Evolutionary conservation across 768 basidiomycete genomes (phyloP), one percentile per base, ranked within the genome.

Genomic region (Mycena indigotica): DNA sequence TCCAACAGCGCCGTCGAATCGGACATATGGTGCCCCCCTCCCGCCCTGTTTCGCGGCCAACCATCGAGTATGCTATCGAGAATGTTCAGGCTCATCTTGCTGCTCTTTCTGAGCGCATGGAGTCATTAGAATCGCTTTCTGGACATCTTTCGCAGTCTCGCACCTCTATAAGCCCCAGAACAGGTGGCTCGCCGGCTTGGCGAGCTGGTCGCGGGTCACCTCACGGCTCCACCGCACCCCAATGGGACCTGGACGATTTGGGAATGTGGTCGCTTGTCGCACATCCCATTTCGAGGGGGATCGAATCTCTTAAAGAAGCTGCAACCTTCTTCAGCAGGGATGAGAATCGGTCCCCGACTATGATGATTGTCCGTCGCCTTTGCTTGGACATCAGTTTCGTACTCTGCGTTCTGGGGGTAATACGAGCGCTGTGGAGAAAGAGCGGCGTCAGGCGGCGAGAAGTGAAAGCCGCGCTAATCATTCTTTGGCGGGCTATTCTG

Each of bases 241-340:
- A 77, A 19, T 90, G 87, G 86, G 87, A 91, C 67, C 66, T 89
- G n/a, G 82, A 90, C 50, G 89, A 93, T 67, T 76, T 93, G 68
- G 92, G 92, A 46, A 81, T 93, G 76, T 94, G 92, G 92, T 83
- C 91, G 5, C 64, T 87, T 44, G 75, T 92, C 16, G 73, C 91
- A 5, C 84, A 81, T 57, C 90, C 90, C 10, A 52, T 91, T 13
- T 72, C 81, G n/a, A 77, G 78, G 28, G 78, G 81, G 21, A 57
- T 85, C 15, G 75, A 76, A 12, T 69, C 70, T 23, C 61, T 90
- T 35, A 80, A 78, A 39, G 75, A 79, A 30, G 64, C 89, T 38
- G 70, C 82, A 10, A 65, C 72, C 13, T 88, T 92, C 70, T 81
- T 92, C 59, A 77, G 82, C 19, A 75, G 75, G 54, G 80, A 80